Conservation (phyloP, 768 basidiomycete genomes). For the Psilocybe azurescens region DNA sequence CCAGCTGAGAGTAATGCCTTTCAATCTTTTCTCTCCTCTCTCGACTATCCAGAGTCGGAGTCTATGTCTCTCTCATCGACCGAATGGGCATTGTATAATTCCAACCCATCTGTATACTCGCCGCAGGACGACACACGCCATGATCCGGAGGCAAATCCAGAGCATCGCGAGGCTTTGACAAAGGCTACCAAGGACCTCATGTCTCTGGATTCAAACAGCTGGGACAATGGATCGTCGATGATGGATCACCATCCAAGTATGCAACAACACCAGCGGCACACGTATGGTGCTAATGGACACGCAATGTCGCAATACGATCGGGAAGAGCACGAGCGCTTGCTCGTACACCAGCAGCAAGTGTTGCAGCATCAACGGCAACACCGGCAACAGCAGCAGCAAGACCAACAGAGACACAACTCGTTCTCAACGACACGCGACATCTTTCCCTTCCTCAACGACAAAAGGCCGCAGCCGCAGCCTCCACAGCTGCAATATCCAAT, state of each 20-base stretch:
- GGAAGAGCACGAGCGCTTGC: constrained; percentile 13
- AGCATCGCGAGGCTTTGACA: constrained; percentile 67
- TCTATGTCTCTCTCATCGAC: constrained; percentile 33
- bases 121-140: constrained; percentile 50
- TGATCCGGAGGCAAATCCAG: constrained; percentile 41
- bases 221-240: constrained; percentile 30
- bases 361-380: constrained; percentile 26
- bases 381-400: constrained; percentile 26
- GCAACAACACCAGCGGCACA: constrained; percentile 19
- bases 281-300: constrained; percentile 3
- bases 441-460: constrained; percentile 31
- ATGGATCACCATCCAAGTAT: constrained; percentile 17
- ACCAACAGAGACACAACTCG: constrained; percentile 19
- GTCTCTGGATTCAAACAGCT: constrained; percentile 61
- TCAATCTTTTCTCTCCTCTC: constrained; percentile 67
- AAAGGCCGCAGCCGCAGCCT: constrained; percentile 24
- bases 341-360: constrained; percentile 23
- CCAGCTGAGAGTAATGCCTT: constrained; percentile 70
- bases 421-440: constrained; percentile 23
- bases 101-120: constrained; percentile 3
- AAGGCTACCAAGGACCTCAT: constrained; percentile 88
- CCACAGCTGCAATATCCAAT: constrained; percentile 14
- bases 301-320: constrained; percentile 11
- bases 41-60: constrained; percentile 46
- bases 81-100: constrained; percentile 54